Conservation (phyloP, 768 basidiomycete genomes). For the Tylopilus rubrobrunneus region DNA sequence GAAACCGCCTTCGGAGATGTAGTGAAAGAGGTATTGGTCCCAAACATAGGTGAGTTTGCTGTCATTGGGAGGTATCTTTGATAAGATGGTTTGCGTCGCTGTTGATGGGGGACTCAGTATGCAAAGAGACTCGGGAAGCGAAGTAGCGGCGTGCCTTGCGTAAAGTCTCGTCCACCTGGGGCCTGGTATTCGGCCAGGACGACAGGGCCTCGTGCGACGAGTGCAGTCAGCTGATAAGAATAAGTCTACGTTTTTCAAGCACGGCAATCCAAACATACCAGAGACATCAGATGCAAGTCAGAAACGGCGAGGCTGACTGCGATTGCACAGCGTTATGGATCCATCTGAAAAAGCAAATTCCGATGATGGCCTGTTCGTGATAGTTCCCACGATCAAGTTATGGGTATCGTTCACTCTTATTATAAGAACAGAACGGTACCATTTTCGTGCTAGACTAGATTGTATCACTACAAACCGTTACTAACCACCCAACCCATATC, state of each 20-base stretch:
- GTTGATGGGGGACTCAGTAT: conserved; percentile 4
- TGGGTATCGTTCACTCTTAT: too few relatives aligned
- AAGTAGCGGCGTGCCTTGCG: conserved; percentile 57
- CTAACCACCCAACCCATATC: too few relatives aligned
- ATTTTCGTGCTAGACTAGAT: too few relatives aligned
- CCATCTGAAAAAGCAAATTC: too few relatives aligned
- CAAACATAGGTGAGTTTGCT: conserved; percentile 84
- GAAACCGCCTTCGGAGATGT: conserved; percentile 84
- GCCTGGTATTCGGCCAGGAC: conserved; percentile 87
- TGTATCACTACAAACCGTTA: too few relatives aligned
- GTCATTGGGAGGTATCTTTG: conserved; percentile 90
- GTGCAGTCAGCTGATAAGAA: conserved; percentile 67
- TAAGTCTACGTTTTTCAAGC: too few relatives aligned
- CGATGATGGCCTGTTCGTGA: too few relatives aligned
- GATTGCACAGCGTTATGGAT: too few relatives aligned
- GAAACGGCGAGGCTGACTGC: neutral
- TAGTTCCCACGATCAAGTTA: too few relatives aligned
- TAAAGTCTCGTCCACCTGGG: conserved; percentile 75
- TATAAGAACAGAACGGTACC: too few relatives aligned
- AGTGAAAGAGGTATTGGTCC: conserved; percentile 94
- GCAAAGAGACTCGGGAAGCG: neutral
- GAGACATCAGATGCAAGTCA: conserved; percentile 17
- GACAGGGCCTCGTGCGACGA: conserved; percentile 72
- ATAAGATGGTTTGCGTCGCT: conserved; percentile 87
- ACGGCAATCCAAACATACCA: conserved; percentile 15